Percentiles rank a stretch among this genome's conserved stretches.
Conservation (phyloP, 768 basidiomycete genomes). For the Suillus bovinus region DNA sequence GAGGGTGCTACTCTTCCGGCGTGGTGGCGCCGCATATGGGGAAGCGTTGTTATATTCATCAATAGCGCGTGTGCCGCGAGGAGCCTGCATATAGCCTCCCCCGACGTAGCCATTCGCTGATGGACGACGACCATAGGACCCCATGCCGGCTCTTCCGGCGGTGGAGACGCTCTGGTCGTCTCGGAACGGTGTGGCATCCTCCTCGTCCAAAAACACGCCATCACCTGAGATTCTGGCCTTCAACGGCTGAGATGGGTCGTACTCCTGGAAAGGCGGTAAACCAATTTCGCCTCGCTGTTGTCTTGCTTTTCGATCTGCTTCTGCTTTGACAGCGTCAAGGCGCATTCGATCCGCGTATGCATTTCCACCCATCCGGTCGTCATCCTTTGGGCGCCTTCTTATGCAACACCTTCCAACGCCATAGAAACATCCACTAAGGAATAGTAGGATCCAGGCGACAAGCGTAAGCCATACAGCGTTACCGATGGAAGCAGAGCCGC, state of each 20-base stretch:
- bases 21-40: conserved; percentile 46
- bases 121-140: conserved; percentile 33
- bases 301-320: conserved; percentile 77
- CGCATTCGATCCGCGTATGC: conserved; percentile 67
- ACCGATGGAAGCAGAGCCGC: conserved; percentile 82
- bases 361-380: conserved; percentile 31
- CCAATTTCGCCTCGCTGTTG: conserved; percentile 63
- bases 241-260: conserved; percentile 60
- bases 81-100: conserved; percentile 67
- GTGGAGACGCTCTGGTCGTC: conserved; percentile 31
- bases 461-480: conserved; percentile 90
- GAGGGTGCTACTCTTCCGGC: conserved; percentile 39
- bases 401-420: conserved; percentile 84
- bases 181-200: conserved; percentile 35
- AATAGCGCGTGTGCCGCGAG: conserved; percentile 65
- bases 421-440: conserved; percentile 90
- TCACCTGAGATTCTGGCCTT: conserved; percentile 59
- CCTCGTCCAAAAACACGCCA: conserved; percentile 56
- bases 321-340: conserved; percentile 83
- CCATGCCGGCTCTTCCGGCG: conserved; percentile 22
- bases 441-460: conserved; percentile 80
- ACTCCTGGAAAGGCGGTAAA: conserved; percentile 74
- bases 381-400: conserved; percentile 46
- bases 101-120: conserved; percentile 38
- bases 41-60: conserved; percentile 69